phyloP scores from a whole-genome alignment of 1,284 basidiomycete species.

The Rhodofomes roseus region DNA sequence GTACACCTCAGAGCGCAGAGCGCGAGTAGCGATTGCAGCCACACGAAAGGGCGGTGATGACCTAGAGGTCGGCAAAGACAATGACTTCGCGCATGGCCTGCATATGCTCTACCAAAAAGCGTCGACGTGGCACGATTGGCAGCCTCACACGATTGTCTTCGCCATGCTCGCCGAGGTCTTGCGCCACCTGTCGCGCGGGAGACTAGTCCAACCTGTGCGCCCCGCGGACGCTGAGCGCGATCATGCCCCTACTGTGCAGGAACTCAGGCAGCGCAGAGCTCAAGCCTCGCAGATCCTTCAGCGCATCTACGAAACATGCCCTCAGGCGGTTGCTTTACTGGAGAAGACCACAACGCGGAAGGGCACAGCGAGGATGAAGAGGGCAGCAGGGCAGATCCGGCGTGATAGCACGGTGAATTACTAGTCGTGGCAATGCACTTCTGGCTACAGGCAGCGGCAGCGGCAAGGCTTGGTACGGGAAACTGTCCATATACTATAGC shows the following conservation, averaged over 20 bases:
- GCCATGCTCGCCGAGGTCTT: slow-evolving; percentile 43
- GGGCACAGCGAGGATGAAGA: slow-evolving; percentile 8
- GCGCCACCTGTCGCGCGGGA: slow-evolving; percentile 47
- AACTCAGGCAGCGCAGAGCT: slow-evolving; percentile 24
- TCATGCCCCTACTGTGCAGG: slow-evolving; percentile 21
- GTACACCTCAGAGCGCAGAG: slow-evolving; percentile 26
- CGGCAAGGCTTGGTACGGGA: neutral
- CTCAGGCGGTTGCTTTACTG: slow-evolving; percentile 44
- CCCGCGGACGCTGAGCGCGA: slow-evolving; percentile 14
- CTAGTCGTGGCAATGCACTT: slow-evolving; percentile 2
- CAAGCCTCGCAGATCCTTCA: slow-evolving; percentile 37
- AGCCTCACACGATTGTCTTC: slow-evolving; percentile 51
- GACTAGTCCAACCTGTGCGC: slow-evolving; percentile 40
- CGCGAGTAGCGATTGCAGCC: slow-evolving; percentile 13
- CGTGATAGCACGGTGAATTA: neutral
- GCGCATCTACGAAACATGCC: slow-evolving; percentile 45
- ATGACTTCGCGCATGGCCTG: slow-evolving; percentile 54
- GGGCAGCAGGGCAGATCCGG: slow-evolving; percentile 9
- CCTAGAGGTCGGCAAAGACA: slow-evolving; percentile 16
- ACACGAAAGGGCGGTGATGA: slow-evolving; percentile 17
- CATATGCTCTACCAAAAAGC: slow-evolving; percentile 59
- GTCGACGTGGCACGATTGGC: slow-evolving; percentile 63
- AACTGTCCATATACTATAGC: neutral
- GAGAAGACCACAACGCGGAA: slow-evolving; percentile 28
- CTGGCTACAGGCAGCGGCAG: neutral